Base-by-base conservation (phyloP, 1,284 basidiomycete species). In the Melampsora larici-populina region DNA sequence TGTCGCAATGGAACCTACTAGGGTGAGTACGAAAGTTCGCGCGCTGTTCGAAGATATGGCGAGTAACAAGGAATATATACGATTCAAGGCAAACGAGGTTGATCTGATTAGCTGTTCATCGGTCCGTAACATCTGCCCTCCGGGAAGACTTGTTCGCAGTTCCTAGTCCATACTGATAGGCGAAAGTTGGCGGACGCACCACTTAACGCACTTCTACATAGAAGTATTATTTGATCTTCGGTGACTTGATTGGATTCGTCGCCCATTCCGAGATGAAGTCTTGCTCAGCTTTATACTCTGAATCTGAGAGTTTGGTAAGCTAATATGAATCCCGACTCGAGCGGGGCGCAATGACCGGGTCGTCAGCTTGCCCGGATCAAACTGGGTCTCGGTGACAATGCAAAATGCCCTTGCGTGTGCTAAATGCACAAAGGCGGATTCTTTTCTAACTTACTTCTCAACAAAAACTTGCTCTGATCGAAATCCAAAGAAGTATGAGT, bases 11-110 rank as follows among this genome's bases (percentile, higher is more conserved):
- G 13, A 31, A 62, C 73, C 60, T 49, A 77, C 74, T 77, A 77
- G 31, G 74, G 74, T 11, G 66, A 77, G 51, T 77, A 77, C 18
- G 74, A 69, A 67, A 70, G 70, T 3, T 70, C 40, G 40, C 67
- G 55, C 43, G 74, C 67, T 70, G 26, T 24, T 58, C 40, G 29
- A 58, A 29, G 55, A n/a, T 1, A 21, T 2, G 55, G 55, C 17
- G 55, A n/a, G 0, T n/a, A 9, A 29, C 1, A 58, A 7, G n/a
- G 55, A 8, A 43, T 43, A 36, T 36, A 36, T 9, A 36, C 3
- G 36, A 36, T 36, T 36, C 36, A 36, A 36, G 5, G 36, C 36
- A 13, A 43, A 11, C 6, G 0, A 58, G 29, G 55, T 17, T 58
- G 17, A 29, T 21, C 29, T 9, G 55, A 21, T n/a, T 8, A 58